phyloP scores from a whole-genome alignment of 1,284 basidiomycete genomes.

The Ceratobasidium theobromae region DNA sequence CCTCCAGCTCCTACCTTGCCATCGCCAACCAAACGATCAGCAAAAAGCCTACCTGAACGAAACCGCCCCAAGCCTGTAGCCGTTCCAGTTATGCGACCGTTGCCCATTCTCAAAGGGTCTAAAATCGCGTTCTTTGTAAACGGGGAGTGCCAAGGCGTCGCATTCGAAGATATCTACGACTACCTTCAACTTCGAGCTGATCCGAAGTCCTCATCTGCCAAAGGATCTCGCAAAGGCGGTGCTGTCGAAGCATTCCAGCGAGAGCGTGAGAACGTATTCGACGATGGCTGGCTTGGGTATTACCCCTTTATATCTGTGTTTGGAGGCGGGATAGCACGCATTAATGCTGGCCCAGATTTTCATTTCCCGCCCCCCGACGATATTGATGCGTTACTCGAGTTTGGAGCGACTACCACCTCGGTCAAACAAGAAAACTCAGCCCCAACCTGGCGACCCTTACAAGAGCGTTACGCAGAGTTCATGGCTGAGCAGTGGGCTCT shows the following conservation, averaged over 20 bases:
- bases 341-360: constrained; percentile 90
- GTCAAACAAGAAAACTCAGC: constrained; percentile 26
- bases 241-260: constrained; percentile 61
- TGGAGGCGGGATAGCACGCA: constrained; percentile 79
- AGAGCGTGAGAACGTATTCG: constrained; percentile 80
- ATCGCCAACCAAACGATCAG: constrained; percentile 50
- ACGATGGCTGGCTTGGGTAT: constrained; percentile 95
- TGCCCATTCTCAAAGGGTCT: constrained; percentile 73
- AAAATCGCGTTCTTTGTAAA: constrained; percentile 91
- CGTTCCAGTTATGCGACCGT: constrained; percentile 55
- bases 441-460: constrained; percentile 69
- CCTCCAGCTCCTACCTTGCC: constrained; percentile 45
- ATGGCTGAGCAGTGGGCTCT: constrained; percentile 74
- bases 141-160: constrained; percentile 81
- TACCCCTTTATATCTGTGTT: constrained; percentile 94
- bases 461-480: constrained; percentile 75
- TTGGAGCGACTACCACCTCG: constrained; percentile 37
- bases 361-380: constrained; percentile 73
- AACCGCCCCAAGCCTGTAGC: constrained; percentile 41
- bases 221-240: constrained; percentile 51
- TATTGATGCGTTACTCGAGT: constrained; percentile 56
- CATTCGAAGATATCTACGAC: constrained; percentile 88
- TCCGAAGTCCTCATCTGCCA: constrained; percentile 31
- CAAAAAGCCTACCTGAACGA: constrained; percentile 42
- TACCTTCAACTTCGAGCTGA: constrained; percentile 76